Conservation (phyloP, 768 basidiomycete genomes). For the Dacryopinax spathularia region DNA sequence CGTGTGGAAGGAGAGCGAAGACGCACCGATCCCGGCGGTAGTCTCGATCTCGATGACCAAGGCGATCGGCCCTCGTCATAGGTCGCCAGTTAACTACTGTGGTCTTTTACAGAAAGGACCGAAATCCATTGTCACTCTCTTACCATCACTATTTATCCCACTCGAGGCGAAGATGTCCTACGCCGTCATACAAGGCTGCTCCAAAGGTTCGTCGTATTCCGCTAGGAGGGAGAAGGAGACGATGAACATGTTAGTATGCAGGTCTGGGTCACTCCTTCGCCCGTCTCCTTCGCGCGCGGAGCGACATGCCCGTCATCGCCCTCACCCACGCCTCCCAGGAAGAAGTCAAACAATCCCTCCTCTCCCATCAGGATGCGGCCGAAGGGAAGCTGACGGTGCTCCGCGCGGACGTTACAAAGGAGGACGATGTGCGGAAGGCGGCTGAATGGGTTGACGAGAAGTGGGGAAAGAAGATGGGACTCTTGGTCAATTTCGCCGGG, state of each 20-base stretch:
- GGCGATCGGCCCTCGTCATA: no score
- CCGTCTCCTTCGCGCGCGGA: slow-evolving; percentile 21
- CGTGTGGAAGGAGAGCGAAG: no score
- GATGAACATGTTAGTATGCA: slow-evolving; percentile 9
- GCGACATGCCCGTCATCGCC: slow-evolving; percentile 25
- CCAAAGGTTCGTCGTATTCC: slow-evolving; percentile 6
- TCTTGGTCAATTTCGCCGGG: slow-evolving; percentile 27
- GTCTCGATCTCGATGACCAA: no score
- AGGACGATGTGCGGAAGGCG: slow-evolving; percentile 22
- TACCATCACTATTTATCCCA: background rate
- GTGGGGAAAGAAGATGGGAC: slow-evolving; percentile 23
- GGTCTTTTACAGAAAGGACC: no score
- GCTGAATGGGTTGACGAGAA: slow-evolving; percentile 21
- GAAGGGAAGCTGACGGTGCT: slow-evolving; percentile 19
- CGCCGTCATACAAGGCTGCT: slow-evolving; percentile 16
- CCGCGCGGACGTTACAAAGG: slow-evolving; percentile 23
- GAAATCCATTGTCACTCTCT: no score
- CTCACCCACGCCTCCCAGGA: slow-evolving; percentile 11
- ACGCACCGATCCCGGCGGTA: no score
- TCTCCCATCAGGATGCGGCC: background rate
- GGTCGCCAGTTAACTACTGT: no score
- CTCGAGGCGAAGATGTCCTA: slow-evolving; percentile 11
- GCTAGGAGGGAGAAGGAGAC: slow-evolving; percentile 6
- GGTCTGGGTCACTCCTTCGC: slow-evolving; percentile 22
- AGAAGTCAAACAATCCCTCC: slow-evolving; percentile 11